phyloP scores from a whole-genome alignment of 176 grass and related monocot genomes.

The Oryza meridionalis region DNA sequence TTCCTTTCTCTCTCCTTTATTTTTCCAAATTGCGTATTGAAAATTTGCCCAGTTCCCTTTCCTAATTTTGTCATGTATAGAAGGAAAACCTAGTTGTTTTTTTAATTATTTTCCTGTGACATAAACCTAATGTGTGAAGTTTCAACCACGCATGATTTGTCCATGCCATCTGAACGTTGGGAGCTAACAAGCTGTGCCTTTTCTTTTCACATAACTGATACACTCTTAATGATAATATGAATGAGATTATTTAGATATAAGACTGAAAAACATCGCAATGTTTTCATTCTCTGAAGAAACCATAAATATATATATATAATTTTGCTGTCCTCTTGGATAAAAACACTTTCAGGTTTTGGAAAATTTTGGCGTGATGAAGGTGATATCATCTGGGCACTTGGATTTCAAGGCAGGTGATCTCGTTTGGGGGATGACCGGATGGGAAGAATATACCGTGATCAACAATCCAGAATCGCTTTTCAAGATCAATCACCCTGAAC shows the following conservation, averaged over 20 bases:
- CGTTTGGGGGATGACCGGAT: conserved; percentile 57
- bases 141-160: neutral
- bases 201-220: too few species aligned
- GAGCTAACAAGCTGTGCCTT: too few species aligned
- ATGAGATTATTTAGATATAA: too few species aligned
- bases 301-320: too few species aligned
- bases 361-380: conserved; percentile 55
- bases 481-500: conserved; percentile 63
- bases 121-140: neutral
- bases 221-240: too few species aligned
- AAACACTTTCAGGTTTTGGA: neutral
- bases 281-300: too few species aligned
- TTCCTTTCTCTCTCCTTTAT: neutral
- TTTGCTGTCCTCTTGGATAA: too few species aligned
- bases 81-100: neutral
- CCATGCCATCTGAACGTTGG: too few species aligned
- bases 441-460: conserved; percentile 73
- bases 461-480: conserved; percentile 41
- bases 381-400: conserved; percentile 56
- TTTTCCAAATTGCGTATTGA: neutral
- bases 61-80: too few species aligned
- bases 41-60: too few species aligned
- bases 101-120: neutral
- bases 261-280: too few species aligned
- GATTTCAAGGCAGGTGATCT: conserved; percentile 52